A percentile compares a stretch with the other conserved stretches of the same genome.
Evolutionary conservation across 352 stramenopile species (phyloP).

Genomic region (Thraustotheca clavata): DNA sequence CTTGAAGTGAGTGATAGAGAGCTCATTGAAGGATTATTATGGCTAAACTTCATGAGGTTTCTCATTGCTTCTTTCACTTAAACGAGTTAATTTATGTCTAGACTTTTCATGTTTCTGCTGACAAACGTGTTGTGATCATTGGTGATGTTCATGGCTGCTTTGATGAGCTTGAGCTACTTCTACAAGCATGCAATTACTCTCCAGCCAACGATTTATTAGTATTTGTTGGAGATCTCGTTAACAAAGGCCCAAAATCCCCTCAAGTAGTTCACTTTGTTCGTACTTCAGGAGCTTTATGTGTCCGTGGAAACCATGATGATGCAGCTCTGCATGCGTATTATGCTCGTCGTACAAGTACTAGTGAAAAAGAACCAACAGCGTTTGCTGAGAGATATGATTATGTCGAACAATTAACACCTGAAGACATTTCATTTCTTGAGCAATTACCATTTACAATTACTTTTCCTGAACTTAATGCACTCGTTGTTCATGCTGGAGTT

Average conservation of each 20-base stretch:
- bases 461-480: conserved; percentile 42
- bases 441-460: conserved; percentile 70
- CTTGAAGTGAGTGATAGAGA: no score
- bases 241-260: conserved; percentile 84
- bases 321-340: conserved; percentile 54
- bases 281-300: conserved; percentile 39
- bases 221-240: conserved; percentile 88
- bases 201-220: conserved; percentile 60
- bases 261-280: conserved; percentile 72
- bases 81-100: background rate
- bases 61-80: background rate
- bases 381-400: conserved; percentile 45
- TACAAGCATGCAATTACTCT: conserved; percentile 38
- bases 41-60: no score
- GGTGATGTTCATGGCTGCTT: conserved; percentile 90
- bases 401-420: conserved; percentile 38
- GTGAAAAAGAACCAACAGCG: background rate
- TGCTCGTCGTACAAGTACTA: conserved; percentile 26
- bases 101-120: conserved; percentile 8
- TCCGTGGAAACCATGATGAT: conserved; percentile 79
- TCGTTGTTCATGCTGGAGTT: conserved; percentile 71
- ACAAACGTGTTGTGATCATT: conserved; percentile 63
- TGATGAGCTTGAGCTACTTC: conserved; percentile 64
- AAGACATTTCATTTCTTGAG: conserved; percentile 60
- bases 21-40: no score